Evolutionary conservation across 208 protist species (phyloP), one percentile per base, ranked within the genome.

Genomic region (Polymyxa betae): DNA sequence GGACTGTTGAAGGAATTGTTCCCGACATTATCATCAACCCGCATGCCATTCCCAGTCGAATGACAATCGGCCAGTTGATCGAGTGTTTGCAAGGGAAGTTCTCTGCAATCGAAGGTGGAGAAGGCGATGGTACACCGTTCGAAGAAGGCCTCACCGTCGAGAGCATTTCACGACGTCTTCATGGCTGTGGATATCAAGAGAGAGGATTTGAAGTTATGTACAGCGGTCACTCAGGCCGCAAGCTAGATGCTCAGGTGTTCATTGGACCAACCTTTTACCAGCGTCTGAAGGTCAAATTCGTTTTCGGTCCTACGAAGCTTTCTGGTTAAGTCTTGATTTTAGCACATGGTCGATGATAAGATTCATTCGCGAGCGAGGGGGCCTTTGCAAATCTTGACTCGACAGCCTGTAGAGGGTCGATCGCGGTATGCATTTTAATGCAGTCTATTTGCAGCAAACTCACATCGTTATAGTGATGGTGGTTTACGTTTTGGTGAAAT

Each of bases 21-120:
- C 98, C 98, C 0, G 98, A 99, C 94, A 97, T 99, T 78, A 98
- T 99, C 92, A 97, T 99, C 60, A 99, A 99, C 93, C 98, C 98
- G 38, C 98, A 99, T 91, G 98, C 97, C 92, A 98, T 99, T 92
- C 98, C 98, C 0, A 98, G 96, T 32, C 97, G 98, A 91, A 99
- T 99, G 98, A 99, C 98, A 20, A 97, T 99, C 91, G 98, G 97
- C 32, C 97, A 99, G 16, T 82, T 97, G 40, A 94, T 98, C 89
- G 98, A 99, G 92, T 98, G 96, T 82, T 92, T 99, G 0, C 92
- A 97, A 0, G 77, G 92, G 12, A 92, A 93, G 29, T 60, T 92
- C 1, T 32, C 88, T 38, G 64, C 64, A 38, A 94, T 93, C 29
- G 93, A 94, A n/a, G 97, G 96, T 45, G 91, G 94, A 38, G 94